These are phyloP conservation scores for Conoideocrella luteorostrata DNA, from an alignment of 2,329 filamentous ascomycete genomes.

Conservation along the genomic window DNA sequence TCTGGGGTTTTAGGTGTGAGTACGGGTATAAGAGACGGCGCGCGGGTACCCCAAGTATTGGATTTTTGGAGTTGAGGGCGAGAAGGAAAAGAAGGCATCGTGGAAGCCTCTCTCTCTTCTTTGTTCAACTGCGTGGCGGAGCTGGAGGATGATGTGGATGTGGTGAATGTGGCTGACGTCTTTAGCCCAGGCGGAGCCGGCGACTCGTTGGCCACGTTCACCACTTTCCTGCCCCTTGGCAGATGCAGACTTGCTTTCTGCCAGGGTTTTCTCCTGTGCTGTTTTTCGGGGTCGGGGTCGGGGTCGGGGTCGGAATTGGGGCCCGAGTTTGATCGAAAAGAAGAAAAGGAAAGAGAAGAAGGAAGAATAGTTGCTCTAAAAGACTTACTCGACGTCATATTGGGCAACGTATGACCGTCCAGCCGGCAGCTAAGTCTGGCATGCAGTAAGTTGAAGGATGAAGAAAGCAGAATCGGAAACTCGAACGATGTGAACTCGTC, in stretches of 20 bases:
- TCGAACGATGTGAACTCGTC: not conserved
- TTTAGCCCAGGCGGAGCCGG: slow-evolving; percentile 9
- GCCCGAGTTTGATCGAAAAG: slow-evolving; percentile 23
- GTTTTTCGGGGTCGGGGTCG: not conserved
- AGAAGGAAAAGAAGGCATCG: slow-evolving; percentile 16
- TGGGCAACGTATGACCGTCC: slow-evolving; percentile 27
- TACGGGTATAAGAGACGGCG: slow-evolving; percentile 30
- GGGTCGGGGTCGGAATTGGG: slow-evolving; percentile 4
- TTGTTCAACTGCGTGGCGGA: not conserved
- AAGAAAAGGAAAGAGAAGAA: slow-evolving; percentile 30
- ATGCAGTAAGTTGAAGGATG: slow-evolving; percentile 22
- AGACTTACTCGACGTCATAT: slow-evolving; percentile 42
- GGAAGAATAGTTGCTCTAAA: slow-evolving; percentile 30
- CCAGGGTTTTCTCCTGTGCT: slow-evolving; percentile 14
- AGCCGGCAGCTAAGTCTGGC: slow-evolving; percentile 14
- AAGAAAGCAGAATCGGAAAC: not conserved
- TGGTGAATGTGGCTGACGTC: not conserved
- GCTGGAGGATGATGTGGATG: slow-evolving; percentile 4
- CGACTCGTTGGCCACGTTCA: slow-evolving; percentile 12
- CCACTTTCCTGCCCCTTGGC: slow-evolving; percentile 11
- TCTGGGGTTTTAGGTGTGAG: slow-evolving; percentile 30
- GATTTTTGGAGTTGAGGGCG: slow-evolving; percentile 23
- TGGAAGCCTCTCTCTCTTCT: slow-evolving; percentile 3
- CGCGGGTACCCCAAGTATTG: slow-evolving; percentile 28
- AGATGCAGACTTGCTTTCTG: slow-evolving; percentile 15